phyloP scores from a whole-genome alignment of 73 alveolate genomes.

The Paramecium primaurelia region DNA sequence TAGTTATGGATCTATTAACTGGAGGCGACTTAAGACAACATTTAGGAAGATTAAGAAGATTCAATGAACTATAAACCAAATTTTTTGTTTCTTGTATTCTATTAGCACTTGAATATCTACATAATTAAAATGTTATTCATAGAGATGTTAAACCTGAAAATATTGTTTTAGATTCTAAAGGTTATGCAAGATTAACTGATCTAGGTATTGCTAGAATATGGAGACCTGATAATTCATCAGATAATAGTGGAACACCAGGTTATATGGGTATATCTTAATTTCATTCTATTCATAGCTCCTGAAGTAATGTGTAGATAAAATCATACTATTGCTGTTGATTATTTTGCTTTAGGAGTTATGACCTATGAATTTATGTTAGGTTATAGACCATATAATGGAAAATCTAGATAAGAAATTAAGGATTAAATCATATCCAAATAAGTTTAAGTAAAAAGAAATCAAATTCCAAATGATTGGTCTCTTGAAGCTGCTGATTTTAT shows the following conservation, averaged over 20 bases:
- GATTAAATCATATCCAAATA: constrained; percentile 71
- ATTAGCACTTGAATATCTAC: constrained; percentile 87
- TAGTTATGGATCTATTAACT: constrained; percentile 88
- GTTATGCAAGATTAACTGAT: constrained; percentile 88
- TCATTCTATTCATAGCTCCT: constrained; percentile 72
- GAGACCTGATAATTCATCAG: constrained; percentile 77
- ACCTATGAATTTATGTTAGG: constrained; percentile 80
- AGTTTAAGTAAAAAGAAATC: constrained; percentile 64
- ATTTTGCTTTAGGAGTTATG: constrained; percentile 92
- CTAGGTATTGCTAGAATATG: constrained; percentile 89
- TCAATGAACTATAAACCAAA: constrained; percentile 73
- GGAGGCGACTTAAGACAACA: constrained; percentile 89
- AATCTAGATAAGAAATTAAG: constrained; percentile 75
- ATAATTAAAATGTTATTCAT: constrained; percentile 84
- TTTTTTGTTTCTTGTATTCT: constrained; percentile 73
- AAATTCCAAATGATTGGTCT: constrained; percentile 75
- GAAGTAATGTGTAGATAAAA: constrained; percentile 80
- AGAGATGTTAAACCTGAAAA: constrained; percentile 97
- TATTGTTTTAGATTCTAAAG: constrained; percentile 78
- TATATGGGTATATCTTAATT: constrained; percentile 68
- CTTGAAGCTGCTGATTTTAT: constrained; percentile 82
- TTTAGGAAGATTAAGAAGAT: constrained; percentile 73
- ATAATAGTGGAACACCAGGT: constrained; percentile 91
- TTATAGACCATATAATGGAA: constrained; percentile 89
- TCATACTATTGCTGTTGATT: constrained; percentile 84